A percentile compares a stretch with the other conserved stretches of the same genome.
phyloP scores from a whole-genome alignment of 75 land plant species.

The Gnetum montanum region DNA sequence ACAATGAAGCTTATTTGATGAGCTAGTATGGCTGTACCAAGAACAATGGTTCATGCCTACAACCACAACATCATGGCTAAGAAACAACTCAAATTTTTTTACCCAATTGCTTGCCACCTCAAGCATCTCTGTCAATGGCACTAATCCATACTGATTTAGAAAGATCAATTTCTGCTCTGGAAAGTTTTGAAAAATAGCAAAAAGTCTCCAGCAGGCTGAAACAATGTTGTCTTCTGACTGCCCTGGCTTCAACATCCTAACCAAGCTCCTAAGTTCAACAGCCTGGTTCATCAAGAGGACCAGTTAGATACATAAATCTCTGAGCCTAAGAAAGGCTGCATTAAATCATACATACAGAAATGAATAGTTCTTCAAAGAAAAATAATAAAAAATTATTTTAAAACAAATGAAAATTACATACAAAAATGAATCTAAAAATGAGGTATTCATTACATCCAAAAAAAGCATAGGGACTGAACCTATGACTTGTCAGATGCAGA shows the following conservation, averaged over 20 bases:
- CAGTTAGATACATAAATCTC: too few relatives aligned
- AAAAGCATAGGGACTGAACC: too few relatives aligned
- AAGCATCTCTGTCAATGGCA: constrained; percentile 86
- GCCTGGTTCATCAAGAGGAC: too few relatives aligned
- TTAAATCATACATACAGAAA: too few relatives aligned
- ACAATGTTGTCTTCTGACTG: constrained; percentile 80
- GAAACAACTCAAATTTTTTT: neutral
- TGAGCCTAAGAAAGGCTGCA: too few relatives aligned
- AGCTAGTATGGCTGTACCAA: neutral
- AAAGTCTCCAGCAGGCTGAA: constrained; percentile 79
- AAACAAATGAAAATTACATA: too few relatives aligned
- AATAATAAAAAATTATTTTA: too few relatives aligned
- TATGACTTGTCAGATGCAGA: too few relatives aligned
- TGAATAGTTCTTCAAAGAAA: too few relatives aligned
- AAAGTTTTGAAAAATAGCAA: constrained; percentile 57
- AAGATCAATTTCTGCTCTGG: constrained; percentile 74
- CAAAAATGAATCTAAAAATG: too few relatives aligned
- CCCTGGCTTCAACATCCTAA: constrained; percentile 70
- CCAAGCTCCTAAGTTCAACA: constrained; percentile 72
- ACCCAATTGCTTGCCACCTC: constrained; percentile 72
- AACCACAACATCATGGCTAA: too few relatives aligned
- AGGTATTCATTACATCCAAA: too few relatives aligned
- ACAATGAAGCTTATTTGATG: neutral
- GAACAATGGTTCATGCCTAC: neutral
- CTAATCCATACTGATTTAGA: constrained; percentile 76